Evolutionary conservation across 2,329 filamentous ascomycete genomes (phyloP).

Genomic region (Paracamarosporium sp.): DNA sequence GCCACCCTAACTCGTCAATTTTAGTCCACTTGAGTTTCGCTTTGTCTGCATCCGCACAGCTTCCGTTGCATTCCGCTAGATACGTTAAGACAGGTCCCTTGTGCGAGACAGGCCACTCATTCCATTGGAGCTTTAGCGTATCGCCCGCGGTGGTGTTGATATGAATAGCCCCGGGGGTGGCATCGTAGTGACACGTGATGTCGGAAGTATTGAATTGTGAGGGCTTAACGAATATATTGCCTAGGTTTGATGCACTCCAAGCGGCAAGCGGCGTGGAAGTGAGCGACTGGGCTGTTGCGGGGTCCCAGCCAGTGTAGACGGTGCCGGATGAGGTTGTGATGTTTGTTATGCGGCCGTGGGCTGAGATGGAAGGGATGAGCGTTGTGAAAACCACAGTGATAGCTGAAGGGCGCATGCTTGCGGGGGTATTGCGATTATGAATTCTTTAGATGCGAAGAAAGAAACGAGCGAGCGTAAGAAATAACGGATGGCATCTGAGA

Average conservation of each 20-base stretch:
- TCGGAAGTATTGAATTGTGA: constrained; percentile 28
- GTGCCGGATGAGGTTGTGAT: constrained; percentile 24
- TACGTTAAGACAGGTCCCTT: constrained; percentile 43
- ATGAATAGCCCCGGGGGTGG: constrained; percentile 56
- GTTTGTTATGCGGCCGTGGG: constrained; percentile 34
- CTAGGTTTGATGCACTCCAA: constrained; percentile 32
- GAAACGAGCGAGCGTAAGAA: too few relatives aligned
- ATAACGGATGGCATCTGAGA: too few relatives aligned
- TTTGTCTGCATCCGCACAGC: constrained; percentile 25
- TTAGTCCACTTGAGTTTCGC: constrained; percentile 37
- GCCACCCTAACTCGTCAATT: constrained; percentile 36
- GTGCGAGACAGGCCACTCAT: constrained; percentile 45
- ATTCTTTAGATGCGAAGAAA: too few relatives aligned
- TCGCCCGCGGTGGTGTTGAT: constrained; percentile 64
- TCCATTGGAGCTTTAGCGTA: constrained; percentile 61
- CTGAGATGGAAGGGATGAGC: constrained; percentile 12
- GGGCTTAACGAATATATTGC: constrained; percentile 31
- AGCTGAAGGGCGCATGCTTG: background rate
- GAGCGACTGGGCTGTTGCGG: constrained; percentile 13
- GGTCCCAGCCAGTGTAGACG: constrained; percentile 33
- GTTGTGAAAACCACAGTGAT: background rate
- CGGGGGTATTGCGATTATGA: background rate
- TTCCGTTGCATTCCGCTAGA: constrained; percentile 20
- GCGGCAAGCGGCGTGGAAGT: constrained; percentile 22
- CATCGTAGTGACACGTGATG: constrained; percentile 66